Conservation (phyloP, 2,329 filamentous ascomycete genomes). For the Xylaria sp. region DNA sequence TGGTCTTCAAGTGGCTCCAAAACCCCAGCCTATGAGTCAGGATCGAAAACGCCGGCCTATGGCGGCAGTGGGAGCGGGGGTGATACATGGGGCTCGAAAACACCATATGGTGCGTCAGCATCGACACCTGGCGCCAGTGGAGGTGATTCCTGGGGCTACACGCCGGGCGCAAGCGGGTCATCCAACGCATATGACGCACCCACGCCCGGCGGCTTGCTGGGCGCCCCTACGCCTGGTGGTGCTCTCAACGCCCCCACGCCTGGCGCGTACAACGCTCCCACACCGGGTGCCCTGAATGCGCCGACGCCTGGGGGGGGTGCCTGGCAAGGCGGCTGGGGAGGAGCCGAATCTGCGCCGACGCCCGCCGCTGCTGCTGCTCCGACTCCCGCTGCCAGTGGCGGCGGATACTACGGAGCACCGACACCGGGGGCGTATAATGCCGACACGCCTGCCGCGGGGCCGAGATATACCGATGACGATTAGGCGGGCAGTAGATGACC, state of each 20-base stretch:
- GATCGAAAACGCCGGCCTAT: constrained; percentile 76
- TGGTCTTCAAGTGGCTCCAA: constrained; percentile 79
- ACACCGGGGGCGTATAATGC: constrained; percentile 49
- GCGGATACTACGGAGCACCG: constrained; percentile 59
- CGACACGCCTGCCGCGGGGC: constrained; percentile 48
- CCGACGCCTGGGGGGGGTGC: constrained; percentile 73
- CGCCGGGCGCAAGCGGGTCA: constrained; percentile 59
- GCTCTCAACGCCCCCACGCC: constrained; percentile 77
- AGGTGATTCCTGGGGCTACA: constrained; percentile 70
- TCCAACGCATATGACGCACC: constrained; percentile 73
- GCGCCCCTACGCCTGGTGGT: constrained; percentile 70
- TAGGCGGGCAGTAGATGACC: constrained; percentile 34
- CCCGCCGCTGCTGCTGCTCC: constrained; percentile 71
- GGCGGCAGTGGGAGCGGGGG: constrained; percentile 51
- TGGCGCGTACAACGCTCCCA: constrained; percentile 72
- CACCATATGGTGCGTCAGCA: constrained; percentile 74
- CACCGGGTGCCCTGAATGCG: constrained; percentile 68
- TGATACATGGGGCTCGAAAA: constrained; percentile 79
- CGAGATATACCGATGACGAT: constrained; percentile 49
- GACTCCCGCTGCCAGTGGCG: constrained; percentile 71
- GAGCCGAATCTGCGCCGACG: constrained; percentile 70
- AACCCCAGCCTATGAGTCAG: constrained; percentile 75
- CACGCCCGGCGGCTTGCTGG: constrained; percentile 67
- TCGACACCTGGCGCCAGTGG: constrained; percentile 68
- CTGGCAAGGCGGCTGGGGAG: constrained; percentile 68